Conservation (phyloP, 2,329 filamentous ascomycete species). For the Rosellinia necatrix region DNA sequence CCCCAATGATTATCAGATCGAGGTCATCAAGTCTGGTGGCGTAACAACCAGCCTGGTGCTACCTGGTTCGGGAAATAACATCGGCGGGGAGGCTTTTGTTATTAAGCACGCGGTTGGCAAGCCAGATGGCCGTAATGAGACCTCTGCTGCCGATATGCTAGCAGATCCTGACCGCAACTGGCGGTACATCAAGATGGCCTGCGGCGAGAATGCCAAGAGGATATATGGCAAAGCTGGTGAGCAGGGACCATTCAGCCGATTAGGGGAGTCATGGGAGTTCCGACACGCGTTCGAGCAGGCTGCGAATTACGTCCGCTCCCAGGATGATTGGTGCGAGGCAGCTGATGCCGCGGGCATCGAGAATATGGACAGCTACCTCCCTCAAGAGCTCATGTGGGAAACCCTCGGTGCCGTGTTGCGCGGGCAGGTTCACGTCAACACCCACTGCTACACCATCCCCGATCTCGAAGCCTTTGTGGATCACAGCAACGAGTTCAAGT, state of each 20-base stretch:
- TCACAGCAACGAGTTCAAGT: constrained; percentile 74
- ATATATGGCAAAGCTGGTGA: constrained; percentile 61
- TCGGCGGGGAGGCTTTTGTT: constrained; percentile 71
- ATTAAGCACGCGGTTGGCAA: constrained; percentile 70
- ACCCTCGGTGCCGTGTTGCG: constrained; percentile 65
- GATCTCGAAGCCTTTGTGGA: constrained; percentile 72
- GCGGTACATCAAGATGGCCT: constrained; percentile 79
- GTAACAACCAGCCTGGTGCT: constrained; percentile 71
- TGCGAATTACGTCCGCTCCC: constrained; percentile 57
- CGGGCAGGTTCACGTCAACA: constrained; percentile 71
- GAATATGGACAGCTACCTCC: constrained; percentile 61
- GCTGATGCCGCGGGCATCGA: constrained; percentile 56
- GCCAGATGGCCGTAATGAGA: constrained; percentile 63
- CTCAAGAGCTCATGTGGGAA: constrained; percentile 67
- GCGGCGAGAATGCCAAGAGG: constrained; percentile 70
- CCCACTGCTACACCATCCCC: constrained; percentile 72
- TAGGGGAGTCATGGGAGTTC: constrained; percentile 73
- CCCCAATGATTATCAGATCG: constrained; percentile 66
- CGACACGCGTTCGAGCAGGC: constrained; percentile 70
- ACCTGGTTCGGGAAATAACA: constrained; percentile 73
- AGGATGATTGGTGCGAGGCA: constrained; percentile 70
- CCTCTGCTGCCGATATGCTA: constrained; percentile 66
- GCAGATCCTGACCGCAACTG: constrained; percentile 68
- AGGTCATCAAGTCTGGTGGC: constrained; percentile 74
- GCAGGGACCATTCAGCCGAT: constrained; percentile 60